Percentiles rank a stretch among this genome's conserved stretches.
phyloP scores from a whole-genome alignment of 2,329 filamentous ascomycete genomes.

The Stylonectria norvegica region DNA sequence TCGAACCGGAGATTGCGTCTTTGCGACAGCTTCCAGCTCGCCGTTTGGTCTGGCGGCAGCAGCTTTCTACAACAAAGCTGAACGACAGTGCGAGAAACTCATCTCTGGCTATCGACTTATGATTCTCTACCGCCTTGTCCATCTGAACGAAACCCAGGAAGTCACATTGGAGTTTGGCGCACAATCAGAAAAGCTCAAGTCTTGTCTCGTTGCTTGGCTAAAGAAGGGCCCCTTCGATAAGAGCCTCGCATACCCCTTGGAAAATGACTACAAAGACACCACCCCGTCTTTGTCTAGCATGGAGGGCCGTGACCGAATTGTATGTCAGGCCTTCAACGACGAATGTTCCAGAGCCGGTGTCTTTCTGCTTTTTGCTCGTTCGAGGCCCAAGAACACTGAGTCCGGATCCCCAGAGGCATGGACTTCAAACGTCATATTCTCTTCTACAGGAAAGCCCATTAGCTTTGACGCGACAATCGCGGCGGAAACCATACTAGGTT shows the following conservation, averaged over 20 bases:
- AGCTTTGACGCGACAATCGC: too few relatives aligned
- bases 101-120: slow-evolving; percentile 12
- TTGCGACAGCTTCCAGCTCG: slow-evolving; percentile 8
- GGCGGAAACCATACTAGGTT: too few relatives aligned
- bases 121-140: too few relatives aligned
- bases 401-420: too few relatives aligned
- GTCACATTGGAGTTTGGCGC: too few relatives aligned
- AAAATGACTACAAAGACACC: slow-evolving; percentile 9
- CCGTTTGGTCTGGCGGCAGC: slow-evolving; percentile 11
- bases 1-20: background rate
- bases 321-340: slow-evolving; percentile 3
- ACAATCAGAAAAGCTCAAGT: slow-evolving; percentile 3
- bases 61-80: slow-evolving; percentile 12
- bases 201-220: slow-evolving; percentile 3
- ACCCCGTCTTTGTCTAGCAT: slow-evolving; percentile 10
- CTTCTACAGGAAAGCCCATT: too few relatives aligned
- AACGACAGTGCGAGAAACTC: slow-evolving; percentile 3
- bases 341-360: slow-evolving; percentile 9
- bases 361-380: slow-evolving; percentile 11
- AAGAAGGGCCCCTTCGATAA: background rate
- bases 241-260: slow-evolving; percentile 8
- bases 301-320: slow-evolving; percentile 9
- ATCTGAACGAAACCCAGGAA: too few relatives aligned
- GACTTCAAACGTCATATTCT: too few relatives aligned
- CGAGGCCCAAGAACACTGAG: slow-evolving; percentile 3